Percentiles rank a stretch among this genome's conserved stretches.
Conservation (phyloP, 768 basidiomycete species). For the Suillus brevipes region DNA sequence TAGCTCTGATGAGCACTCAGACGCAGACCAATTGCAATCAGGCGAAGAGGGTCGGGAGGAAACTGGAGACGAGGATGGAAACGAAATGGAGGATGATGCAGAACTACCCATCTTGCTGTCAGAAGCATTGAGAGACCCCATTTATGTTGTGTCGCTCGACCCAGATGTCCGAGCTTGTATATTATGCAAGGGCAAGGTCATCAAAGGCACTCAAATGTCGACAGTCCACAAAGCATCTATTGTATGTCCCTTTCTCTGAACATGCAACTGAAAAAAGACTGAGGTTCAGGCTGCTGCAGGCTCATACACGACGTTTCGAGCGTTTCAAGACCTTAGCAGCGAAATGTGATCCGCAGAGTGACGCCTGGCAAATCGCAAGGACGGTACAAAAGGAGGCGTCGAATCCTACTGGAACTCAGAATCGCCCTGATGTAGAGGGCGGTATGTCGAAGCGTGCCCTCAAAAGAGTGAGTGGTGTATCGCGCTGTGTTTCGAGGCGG, state of each 20-base stretch:
- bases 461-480: constrained; percentile 53
- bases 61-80: constrained; percentile 28
- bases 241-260: constrained; percentile 45
- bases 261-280: not conserved
- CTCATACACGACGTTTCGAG: constrained; percentile 60
- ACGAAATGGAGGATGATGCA: constrained; percentile 30
- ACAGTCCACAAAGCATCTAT: constrained; percentile 59
- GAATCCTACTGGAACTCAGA: not conserved
- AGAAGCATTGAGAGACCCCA: constrained; percentile 61
- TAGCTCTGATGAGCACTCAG: constrained; percentile 29
- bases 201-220: constrained; percentile 60
- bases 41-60: constrained; percentile 20
- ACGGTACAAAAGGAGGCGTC: constrained; percentile 12
- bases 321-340: constrained; percentile 47
- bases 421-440: constrained; percentile 14
- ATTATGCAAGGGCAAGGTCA: constrained; percentile 70
- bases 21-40: constrained; percentile 18
- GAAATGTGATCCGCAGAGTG: constrained; percentile 40
- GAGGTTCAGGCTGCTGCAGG: constrained; percentile 39
- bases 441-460: constrained; percentile 57
- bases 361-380: constrained; percentile 47
- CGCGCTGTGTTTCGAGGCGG: not conserved
- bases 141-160: constrained; percentile 59
- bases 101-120: constrained; percentile 51
- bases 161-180: constrained; percentile 61